These are phyloP conservation scores for Rutstroemia sp. DNA, from an alignment of 2,329 filamentous ascomycete genomes.

Conservation along the genomic window DNA sequence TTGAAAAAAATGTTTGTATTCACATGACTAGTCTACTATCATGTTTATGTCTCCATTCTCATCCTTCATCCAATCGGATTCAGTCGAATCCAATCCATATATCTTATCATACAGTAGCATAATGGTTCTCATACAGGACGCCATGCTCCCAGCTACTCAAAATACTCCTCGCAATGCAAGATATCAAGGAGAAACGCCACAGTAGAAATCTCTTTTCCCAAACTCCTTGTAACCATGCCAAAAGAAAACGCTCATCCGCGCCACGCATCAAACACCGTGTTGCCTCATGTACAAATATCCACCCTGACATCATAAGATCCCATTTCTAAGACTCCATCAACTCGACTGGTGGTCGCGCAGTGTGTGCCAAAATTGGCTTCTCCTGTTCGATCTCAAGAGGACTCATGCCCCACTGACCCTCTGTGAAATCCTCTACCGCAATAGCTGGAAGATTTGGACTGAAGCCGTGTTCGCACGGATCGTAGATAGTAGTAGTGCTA, in stretches of 20 bases:
- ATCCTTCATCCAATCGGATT: background rate
- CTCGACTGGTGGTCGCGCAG: conserved; percentile 56
- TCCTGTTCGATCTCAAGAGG: conserved; percentile 31
- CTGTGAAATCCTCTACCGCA: conserved; percentile 58
- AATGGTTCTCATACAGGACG: background rate
- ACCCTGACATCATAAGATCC: background rate
- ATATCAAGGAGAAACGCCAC: background rate
- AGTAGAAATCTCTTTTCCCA: background rate
- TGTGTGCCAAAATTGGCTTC: conserved; percentile 51
- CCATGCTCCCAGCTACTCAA: background rate
- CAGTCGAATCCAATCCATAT: background rate
- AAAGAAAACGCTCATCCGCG: background rate
- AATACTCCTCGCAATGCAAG: conserved; percentile 7
- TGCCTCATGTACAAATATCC: conserved; percentile 1
- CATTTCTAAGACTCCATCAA: conserved; percentile 39
- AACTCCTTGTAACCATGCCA: background rate
- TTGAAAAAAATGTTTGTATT: no score
- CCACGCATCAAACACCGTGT: background rate
- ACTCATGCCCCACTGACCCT: conserved; percentile 36
- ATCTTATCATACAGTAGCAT: conserved; percentile 4
- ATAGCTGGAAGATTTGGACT: conserved; percentile 55
- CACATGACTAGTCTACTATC: no score
- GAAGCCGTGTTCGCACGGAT: conserved; percentile 47
- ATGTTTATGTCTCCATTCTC: background rate
- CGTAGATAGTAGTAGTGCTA: conserved; percentile 60